Evolutionary conservation across 2,329 filamentous ascomycete species (phyloP).

Genomic region (Dothistroma septosporum): DNA sequence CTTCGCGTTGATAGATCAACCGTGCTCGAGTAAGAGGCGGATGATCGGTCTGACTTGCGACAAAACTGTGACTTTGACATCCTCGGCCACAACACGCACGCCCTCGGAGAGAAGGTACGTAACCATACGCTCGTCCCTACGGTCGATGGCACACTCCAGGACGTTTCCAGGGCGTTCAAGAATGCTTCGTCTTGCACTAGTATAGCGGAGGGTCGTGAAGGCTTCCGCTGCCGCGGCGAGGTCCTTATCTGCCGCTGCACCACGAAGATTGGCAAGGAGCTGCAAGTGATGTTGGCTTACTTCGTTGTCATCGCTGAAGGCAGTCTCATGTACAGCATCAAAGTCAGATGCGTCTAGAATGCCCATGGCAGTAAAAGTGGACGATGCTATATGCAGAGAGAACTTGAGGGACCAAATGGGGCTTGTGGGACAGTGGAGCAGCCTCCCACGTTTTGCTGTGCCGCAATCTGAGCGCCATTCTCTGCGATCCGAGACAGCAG

Average conservation of each 20-base stretch:
- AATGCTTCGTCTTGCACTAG: neutral
- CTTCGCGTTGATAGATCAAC: constrained; percentile 8
- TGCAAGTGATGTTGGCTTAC: neutral
- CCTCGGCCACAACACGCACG: neutral
- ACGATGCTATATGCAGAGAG: too few relatives aligned
- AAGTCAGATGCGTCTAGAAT: neutral
- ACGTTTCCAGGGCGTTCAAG: neutral
- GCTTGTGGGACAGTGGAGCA: too few relatives aligned
- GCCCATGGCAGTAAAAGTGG: too few relatives aligned
- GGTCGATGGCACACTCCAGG: neutral
- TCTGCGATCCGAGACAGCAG: too few relatives aligned
- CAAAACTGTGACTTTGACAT: neutral
- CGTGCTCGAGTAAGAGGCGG: constrained; percentile 5
- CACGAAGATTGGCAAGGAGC: neutral
- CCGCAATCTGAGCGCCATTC: too few relatives aligned
- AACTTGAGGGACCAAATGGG: too few relatives aligned
- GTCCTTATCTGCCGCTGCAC: neutral
- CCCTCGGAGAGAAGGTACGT: neutral
- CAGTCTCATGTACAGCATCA: neutral
- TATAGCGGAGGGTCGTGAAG: neutral
- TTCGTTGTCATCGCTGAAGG: neutral
- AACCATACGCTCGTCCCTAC: neutral
- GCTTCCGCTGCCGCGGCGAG: neutral
- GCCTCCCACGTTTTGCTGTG: too few relatives aligned
- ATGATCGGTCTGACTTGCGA: neutral